phyloP scores from a whole-genome alignment of 2,329 filamentous ascomycete species.

The Talaromyces verruculosus region DNA sequence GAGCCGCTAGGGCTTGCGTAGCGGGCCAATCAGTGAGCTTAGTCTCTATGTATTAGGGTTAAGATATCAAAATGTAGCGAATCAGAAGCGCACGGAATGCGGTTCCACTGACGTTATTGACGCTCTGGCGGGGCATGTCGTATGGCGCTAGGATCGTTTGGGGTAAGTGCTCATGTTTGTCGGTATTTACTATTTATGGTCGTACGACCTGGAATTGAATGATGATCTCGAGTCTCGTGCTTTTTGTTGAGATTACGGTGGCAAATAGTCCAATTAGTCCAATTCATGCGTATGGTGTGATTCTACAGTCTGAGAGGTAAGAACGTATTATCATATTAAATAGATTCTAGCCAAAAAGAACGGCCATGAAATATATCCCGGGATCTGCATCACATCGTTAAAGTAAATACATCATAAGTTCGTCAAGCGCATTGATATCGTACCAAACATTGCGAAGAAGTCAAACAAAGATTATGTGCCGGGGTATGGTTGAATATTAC shows the following conservation, averaged over 20 bases:
- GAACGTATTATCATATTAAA: neutral
- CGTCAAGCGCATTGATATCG: neutral
- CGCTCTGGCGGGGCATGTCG: neutral
- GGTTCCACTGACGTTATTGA: conserved; percentile 11
- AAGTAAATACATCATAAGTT: conserved; percentile 3
- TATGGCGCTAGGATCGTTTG: neutral
- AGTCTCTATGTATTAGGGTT: neutral
- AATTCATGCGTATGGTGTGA: neutral
- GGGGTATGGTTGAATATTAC: conserved; percentile 36
- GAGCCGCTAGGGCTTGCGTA: conserved; percentile 10
- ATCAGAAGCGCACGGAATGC: neutral
- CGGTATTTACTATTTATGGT: neutral
- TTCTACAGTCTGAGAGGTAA: neutral
- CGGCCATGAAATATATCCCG: neutral
- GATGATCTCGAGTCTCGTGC: neutral
- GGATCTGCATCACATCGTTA: neutral
- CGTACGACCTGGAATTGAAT: neutral
- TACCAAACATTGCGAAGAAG: neutral
- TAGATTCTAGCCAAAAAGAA: neutral
- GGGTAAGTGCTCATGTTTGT: neutral
- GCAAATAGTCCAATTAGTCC: neutral
- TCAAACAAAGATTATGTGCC: conserved; percentile 31
- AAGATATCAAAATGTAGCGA: neutral
- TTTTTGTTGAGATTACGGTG: neutral
- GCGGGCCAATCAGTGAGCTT: conserved; percentile 4